Evolutionary conservation across 805 yeast species (phyloP).

Genomic region (Schizosaccharomyces japonicus): DNA sequence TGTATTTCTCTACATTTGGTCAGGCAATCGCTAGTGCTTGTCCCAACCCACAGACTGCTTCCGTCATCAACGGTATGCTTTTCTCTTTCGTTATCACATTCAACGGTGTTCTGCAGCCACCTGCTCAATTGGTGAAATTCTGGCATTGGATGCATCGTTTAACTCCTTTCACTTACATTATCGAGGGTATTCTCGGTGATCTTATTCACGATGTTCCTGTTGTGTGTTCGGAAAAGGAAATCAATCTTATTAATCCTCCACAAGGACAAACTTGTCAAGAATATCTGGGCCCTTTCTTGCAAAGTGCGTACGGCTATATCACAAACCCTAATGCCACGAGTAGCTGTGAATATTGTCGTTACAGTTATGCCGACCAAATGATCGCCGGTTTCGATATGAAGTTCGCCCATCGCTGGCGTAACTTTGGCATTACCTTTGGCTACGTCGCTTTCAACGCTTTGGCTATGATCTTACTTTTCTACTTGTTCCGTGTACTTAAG

Average conservation of each 20-base stretch:
- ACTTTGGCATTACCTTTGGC: conserved; percentile 32
- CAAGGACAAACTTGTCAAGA: conserved; percentile 39
- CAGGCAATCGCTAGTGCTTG: conserved; percentile 32
- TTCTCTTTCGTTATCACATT: conserved; percentile 37
- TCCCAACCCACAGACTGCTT: conserved; percentile 45
- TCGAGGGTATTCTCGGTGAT: conserved; percentile 29
- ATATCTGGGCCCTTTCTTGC: conserved; percentile 25
- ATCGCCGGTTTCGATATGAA: conserved; percentile 18
- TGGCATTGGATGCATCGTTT: conserved; percentile 66
- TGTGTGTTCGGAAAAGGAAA: conserved; percentile 26
- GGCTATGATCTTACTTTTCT: conserved; percentile 20
- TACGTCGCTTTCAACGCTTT: conserved; percentile 20
- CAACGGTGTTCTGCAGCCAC: conserved; percentile 45
- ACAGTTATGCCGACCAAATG: conserved; percentile 18
- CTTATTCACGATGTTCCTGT: conserved; percentile 30
- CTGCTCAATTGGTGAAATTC: conserved; percentile 42
- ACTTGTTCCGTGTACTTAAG: background rate
- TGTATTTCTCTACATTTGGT: conserved; percentile 29
- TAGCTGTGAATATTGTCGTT: conserved; percentile 22
- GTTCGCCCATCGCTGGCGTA: conserved; percentile 38
- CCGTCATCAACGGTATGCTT: conserved; percentile 31
- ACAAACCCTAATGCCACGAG: conserved; percentile 25
- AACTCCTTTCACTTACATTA: conserved; percentile 47
- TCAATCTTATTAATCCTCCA: conserved; percentile 30
- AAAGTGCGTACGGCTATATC: conserved; percentile 31